Base-by-base conservation (phyloP, 2,329 filamentous ascomycete genomes). In the Talaromyces sp. region DNA sequence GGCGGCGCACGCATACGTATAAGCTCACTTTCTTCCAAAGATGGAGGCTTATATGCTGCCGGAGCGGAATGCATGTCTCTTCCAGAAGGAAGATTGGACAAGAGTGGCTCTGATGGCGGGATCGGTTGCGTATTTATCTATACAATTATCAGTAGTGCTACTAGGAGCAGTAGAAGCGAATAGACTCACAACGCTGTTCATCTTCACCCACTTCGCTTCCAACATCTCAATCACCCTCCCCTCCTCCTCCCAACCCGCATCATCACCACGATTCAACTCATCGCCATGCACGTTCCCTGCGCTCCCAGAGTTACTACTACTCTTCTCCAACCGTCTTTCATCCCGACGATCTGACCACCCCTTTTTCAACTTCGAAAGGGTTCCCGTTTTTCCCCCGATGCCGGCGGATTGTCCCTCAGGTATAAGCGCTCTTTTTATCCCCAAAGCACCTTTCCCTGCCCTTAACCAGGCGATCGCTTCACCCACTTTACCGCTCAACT, bases 181-280 rank as follows among this genome's bases (percentile, higher is more conserved):
- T 19, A 8, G 16, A 76, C 87, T 80, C 79, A 96, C 91, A 19
- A 91, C 96, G 76, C 97, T 92, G 73, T 99, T 99, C 78, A 93
- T 87, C 79, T 93, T 95, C 67, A 87, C 87, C 94, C 95, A 97
- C 75, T 97, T 97, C 43, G 83, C 85, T 71, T 96, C 87, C 39
- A 99, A 80, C 87, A 95, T 92, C 71, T 95, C 91, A 60, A 97
- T 83, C 2, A 98, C 90, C 63, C 93, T 85, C 1, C 85, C 87
- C 78, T 99, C 95, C 75, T 98, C 95, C 19, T 92, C 79, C 71
- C 86, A 89, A 1, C 95, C 94, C 0, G 89, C 94, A 78, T 97
- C 93, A 54, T 89, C 82, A 0, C 93, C 93, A 31, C 76, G 70
- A 37, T 76, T 73, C 24, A 80, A 68, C 49, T 73, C 72, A 3